A percentile compares a stretch with the other conserved stretches of the same genome.
Conservation (phyloP, 352 stramenopile species). For the Globisporangium recalcitrans region DNA sequence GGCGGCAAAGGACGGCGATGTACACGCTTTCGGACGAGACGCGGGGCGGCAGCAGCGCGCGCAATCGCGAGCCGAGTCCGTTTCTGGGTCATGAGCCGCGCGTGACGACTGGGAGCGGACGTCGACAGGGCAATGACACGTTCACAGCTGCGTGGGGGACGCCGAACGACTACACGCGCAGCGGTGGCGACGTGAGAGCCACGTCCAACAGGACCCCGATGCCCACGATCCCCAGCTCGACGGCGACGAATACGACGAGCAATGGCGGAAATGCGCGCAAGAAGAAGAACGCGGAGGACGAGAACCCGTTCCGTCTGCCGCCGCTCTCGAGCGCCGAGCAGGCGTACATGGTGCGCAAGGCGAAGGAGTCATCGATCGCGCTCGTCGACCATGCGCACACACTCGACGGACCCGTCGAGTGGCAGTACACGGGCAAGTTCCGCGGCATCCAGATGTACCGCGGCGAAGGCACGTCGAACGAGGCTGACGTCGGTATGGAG, state of each 20-base stretch:
- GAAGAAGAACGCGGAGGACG: constrained; percentile 7
- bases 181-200: not conserved
- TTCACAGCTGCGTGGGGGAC: constrained; percentile 11
- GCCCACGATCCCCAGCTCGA: not conserved
- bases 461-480: constrained; percentile 52
- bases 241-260: not conserved
- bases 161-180: not conserved
- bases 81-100: constrained; percentile 1
- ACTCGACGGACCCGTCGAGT: constrained; percentile 64
- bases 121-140: constrained; percentile 14
- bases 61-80: constrained; percentile 17
- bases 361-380: constrained; percentile 60
- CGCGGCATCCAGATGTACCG: constrained; percentile 77
- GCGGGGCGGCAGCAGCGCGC: constrained; percentile 6
- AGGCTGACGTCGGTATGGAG: constrained; percentile 33
- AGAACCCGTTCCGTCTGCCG: constrained; percentile 21
- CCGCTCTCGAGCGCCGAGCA: constrained; percentile 34
- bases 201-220: not conserved
- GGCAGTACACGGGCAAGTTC: constrained; percentile 73
- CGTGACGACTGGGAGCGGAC: not conserved
- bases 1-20: not conserved
- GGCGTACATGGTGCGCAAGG: constrained; percentile 62
- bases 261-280: not conserved
- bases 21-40: constrained; percentile 16
- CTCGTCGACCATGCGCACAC: constrained; percentile 71